Evolutionary conservation across 2,329 filamentous ascomycete genomes (phyloP), one percentile per base, ranked within the genome.

Genomic region (Cadophora gregata): DNA sequence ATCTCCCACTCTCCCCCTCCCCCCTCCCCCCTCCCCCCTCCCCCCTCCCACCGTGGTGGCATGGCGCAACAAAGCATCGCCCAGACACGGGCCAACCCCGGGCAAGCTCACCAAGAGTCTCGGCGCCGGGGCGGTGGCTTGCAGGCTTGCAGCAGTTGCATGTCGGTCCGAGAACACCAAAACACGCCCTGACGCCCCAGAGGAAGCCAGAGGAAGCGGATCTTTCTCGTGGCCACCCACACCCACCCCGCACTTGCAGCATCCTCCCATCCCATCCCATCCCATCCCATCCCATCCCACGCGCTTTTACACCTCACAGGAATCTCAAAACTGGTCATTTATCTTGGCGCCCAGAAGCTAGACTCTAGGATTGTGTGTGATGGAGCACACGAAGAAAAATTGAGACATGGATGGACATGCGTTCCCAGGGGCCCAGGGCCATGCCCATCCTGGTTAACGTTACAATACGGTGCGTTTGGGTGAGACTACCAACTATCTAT

Each of bases 101-200:
- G 51, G 53, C 31, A 56, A 56, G 53, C 53, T 56, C 53, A 36
- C 53, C 53, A 56, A 56, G 53, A 36, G 16, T 56, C 31, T 36
- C 29, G 53, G 53, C 53, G 53, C 53, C 53, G 42, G n/a, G 42
- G 42, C n/a, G 31, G 31, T 36, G 53, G 53, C 53, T 56, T 56
- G 53, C 36, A 24, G 53, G 33, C 33, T 14, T 36, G 33, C 14
- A 36, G 33, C 9, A 36, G 19, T 12, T 55, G 51, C 16, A 55
- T 31, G 53, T 56, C 53, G 53, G 53, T 10, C 53, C 53, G 53
- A 56, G 31, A n/a, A 56, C 16, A 10, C n/a, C n/a, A n/a, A n/a
- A n/a, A n/a, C n/a, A n/a, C n/a, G n/a, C n/a, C n/a, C n/a, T n/a
- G n/a, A n/a, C n/a, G n/a, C n/a, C n/a, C n/a, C n/a, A n/a, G n/a